Base-by-base conservation (phyloP, 352 stramenopile genomes). In the Phytopythium helicoides region DNA sequence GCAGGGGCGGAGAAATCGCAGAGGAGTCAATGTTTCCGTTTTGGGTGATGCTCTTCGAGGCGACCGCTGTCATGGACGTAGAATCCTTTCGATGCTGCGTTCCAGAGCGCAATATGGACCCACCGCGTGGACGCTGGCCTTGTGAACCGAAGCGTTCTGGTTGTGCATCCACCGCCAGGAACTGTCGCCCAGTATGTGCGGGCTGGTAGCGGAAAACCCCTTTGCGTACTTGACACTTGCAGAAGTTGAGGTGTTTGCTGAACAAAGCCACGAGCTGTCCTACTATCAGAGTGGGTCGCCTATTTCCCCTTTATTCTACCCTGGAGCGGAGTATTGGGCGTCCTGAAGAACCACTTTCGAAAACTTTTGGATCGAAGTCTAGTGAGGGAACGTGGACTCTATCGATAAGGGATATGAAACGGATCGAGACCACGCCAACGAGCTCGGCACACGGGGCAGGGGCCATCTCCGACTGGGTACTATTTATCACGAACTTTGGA, bases 41-140 rank as follows among this genome's bases (percentile, higher is more conserved):
- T 44, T 95, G 81, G 74, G 66, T 93, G 28, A 59, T 93, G 53
- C 56, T 95, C 5, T 92, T 87, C 39, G 78, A 90, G n/a, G 62
- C 68, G 23, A 60, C 67, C 1, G 54, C 81, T 6, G 44, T 76
- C 15, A 68, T 88, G 65, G 61, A 81, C 34, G 59, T 89, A 37
- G 80, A 92, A 22, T 76, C 47, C 21, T 76, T n/a, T 92, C n/a
- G 41, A 66, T 0, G 73, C 86, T 19, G 75, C 79, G 4, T 66
- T 75, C 15, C 57, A 65, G 6, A 62, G 64, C 2, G 67, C 81
- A 10, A 68, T 76, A 22, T 92, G 81, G 68, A 65, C 54, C 2
- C 62, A 71, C 15, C 65, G 65, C 0, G 62, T 88, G 3, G 66
- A 81, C 3, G 49, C 49, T 4, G 47, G 4, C 4, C 42, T 60